phyloP scores from a whole-genome alignment of 306 rosid genomes.

The Fagus sylvatica region DNA sequence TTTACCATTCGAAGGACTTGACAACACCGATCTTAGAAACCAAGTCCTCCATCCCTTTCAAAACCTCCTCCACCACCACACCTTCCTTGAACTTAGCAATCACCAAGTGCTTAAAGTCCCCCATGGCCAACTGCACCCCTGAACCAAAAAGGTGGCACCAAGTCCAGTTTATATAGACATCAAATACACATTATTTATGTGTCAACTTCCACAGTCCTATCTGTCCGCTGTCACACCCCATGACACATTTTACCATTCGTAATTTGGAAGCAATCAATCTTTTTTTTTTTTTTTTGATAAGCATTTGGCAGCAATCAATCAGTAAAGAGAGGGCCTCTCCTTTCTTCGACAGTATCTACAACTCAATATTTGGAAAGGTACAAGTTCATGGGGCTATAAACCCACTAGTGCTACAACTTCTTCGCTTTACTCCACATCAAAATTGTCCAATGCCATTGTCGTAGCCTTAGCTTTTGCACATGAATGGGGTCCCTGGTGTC shows the following conservation, averaged over 20 bases:
- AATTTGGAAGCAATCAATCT: too few species aligned
- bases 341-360: conserved; percentile 50
- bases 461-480: conserved; percentile 20
- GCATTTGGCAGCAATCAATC: conserved; percentile 38
- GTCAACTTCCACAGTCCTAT: conserved; percentile 44
- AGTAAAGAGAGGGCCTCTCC: conserved; percentile 17
- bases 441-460: conserved; percentile 44
- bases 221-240: conserved; percentile 38
- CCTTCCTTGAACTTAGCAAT: conserved; percentile 83
- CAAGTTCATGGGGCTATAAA: conserved; percentile 31
- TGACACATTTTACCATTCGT: conserved; percentile 35
- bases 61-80: conserved; percentile 62
- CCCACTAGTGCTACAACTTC: conserved; percentile 43
- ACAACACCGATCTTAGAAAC: conserved; percentile 71
- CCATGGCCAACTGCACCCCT: conserved; percentile 42
- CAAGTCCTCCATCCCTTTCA: conserved; percentile 68
- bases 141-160: conserved; percentile 29
- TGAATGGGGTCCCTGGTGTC: conserved; percentile 36
- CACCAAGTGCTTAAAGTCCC: conserved; percentile 81
- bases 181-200: conserved; percentile 18
- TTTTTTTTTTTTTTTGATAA: too few species aligned
- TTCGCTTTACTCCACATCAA: conserved; percentile 32
- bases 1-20: conserved; percentile 83
- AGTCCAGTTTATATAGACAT: conserved; percentile 38
- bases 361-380: conserved; percentile 49